A percentile compares a stretch with the other conserved stretches of the same genome.
Conservation (phyloP, 2,329 filamentous ascomycete genomes). For the Chaetomium globosum region DNA sequence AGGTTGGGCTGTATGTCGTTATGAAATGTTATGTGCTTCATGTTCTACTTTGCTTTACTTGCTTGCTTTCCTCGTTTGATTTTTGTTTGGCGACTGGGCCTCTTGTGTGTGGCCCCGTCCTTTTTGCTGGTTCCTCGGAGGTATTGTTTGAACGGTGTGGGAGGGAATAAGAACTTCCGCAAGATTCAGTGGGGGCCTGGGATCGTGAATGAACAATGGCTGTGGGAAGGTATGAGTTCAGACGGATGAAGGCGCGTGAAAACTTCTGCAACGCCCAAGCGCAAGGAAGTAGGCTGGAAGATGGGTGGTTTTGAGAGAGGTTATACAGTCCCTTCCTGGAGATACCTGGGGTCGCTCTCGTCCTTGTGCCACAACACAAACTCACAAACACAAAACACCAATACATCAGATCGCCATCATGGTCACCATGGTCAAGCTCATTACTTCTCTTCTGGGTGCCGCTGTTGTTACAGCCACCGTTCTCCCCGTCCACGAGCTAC, state of each 20-base stretch:
- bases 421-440: not conserved
- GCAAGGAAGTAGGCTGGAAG: not conserved
- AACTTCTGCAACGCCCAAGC: not conserved
- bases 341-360: no score
- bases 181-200: not conserved
- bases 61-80: not conserved
- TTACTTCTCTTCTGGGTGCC: not conserved
- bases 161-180: not conserved
- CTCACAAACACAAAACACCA: not conserved
- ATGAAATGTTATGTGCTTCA: slow-evolving; percentile 16
- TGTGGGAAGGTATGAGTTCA: not conserved
- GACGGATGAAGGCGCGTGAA: not conserved
- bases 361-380: no score
- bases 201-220: not conserved
- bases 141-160: not conserved
- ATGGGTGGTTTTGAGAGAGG: not conserved
- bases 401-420: not conserved
- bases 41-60: not conserved
- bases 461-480: not conserved
- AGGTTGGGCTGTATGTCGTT: slow-evolving; percentile 13
- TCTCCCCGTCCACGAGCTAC: not conserved
- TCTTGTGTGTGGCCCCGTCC: not conserved
- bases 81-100: not conserved
- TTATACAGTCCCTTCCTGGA: no score
- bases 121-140: not conserved